phyloP scores from a whole-genome alignment of 2,329 filamentous ascomycete genomes.

The Microthyrium microscopicum region DNA sequence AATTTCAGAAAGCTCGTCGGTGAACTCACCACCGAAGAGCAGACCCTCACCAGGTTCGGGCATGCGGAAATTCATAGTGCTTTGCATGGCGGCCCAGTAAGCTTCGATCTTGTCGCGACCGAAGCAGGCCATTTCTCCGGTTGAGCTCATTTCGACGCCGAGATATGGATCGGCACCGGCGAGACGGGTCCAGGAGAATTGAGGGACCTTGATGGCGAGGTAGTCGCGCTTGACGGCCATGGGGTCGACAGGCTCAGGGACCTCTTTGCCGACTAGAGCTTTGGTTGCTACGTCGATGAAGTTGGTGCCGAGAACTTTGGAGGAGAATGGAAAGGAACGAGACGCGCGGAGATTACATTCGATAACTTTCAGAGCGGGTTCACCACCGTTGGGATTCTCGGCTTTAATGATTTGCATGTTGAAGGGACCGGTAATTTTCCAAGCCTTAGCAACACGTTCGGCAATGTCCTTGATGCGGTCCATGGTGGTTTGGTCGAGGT shows the following conservation, averaged over 20 bases:
- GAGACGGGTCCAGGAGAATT: slow-evolving; percentile 97
- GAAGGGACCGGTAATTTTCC: slow-evolving; percentile 95
- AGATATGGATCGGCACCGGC: slow-evolving; percentile 95
- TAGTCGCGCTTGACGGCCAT: slow-evolving; percentile 86
- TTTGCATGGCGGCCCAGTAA: slow-evolving; percentile 93
- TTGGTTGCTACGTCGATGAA: slow-evolving; percentile 94
- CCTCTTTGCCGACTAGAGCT: slow-evolving; percentile 69
- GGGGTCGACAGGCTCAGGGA: slow-evolving; percentile 71
- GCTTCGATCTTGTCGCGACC: slow-evolving; percentile 90
- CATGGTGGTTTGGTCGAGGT: slow-evolving; percentile 62
- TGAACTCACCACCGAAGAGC: slow-evolving; percentile 74
- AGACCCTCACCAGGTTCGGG: slow-evolving; percentile 90
- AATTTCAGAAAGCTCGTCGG: slow-evolving; percentile 55
- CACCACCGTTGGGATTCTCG: slow-evolving; percentile 54
- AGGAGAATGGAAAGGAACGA: slow-evolving; percentile 94
- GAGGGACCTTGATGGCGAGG: slow-evolving; percentile 90
- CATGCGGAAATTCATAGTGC: slow-evolving; percentile 97
- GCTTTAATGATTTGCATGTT: slow-evolving; percentile 99
- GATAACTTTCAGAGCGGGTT: slow-evolving; percentile 78
- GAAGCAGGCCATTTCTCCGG: slow-evolving; percentile 97
- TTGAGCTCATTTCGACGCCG: slow-evolving; percentile 93
- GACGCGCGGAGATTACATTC: slow-evolving; percentile 97
- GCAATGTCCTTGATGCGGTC: slow-evolving; percentile 88
- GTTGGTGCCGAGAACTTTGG: slow-evolving; percentile 90
- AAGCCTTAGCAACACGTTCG: slow-evolving; percentile 88